Evolutionary conservation across 2,329 filamentous ascomycete species (phyloP).

Genomic region (Waltergamsia citrina): DNA sequence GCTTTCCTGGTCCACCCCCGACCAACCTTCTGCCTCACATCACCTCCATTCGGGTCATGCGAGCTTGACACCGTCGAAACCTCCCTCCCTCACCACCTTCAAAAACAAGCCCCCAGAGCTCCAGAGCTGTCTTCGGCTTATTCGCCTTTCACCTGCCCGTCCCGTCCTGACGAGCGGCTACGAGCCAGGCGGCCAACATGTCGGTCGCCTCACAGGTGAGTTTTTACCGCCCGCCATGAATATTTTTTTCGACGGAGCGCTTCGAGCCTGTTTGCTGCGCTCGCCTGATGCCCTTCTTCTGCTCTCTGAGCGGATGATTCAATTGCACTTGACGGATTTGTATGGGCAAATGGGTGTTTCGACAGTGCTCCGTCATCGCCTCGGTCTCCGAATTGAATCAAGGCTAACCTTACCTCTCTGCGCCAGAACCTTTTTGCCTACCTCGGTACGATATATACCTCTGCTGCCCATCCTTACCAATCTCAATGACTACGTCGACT

Average conservation of each 20-base stretch:
- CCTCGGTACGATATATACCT: constrained; percentile 65
- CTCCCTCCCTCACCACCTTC: neutral
- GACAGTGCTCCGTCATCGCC: neutral
- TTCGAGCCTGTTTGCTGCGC: neutral
- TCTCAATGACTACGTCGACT: neutral
- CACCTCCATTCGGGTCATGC: constrained; percentile 8
- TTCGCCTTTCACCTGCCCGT: constrained; percentile 1
- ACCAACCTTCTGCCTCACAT: neutral
- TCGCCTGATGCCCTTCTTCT: neutral
- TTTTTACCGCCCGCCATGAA: constrained; percentile 11
- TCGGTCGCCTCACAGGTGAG: constrained; percentile 53
- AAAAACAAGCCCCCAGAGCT: neutral
- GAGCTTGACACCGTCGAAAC: constrained; percentile 5
- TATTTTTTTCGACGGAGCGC: neutral
- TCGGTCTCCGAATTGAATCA: constrained; percentile 4
- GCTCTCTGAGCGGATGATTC: no score
- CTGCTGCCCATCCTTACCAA: constrained; percentile 8
- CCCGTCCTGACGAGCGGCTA: constrained; percentile 34
- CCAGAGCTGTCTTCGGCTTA: neutral
- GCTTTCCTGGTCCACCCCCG: constrained; percentile 1
- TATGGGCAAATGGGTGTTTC: no score
- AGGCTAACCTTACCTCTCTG: constrained; percentile 7
- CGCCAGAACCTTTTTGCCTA: constrained; percentile 96
- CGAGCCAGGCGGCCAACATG: constrained; percentile 46
- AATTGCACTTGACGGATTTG: no score